These are phyloP conservation scores for Boletus rubescentipes DNA, from an alignment of 768 basidiomycete genomes.

Conservation along the genomic window DNA sequence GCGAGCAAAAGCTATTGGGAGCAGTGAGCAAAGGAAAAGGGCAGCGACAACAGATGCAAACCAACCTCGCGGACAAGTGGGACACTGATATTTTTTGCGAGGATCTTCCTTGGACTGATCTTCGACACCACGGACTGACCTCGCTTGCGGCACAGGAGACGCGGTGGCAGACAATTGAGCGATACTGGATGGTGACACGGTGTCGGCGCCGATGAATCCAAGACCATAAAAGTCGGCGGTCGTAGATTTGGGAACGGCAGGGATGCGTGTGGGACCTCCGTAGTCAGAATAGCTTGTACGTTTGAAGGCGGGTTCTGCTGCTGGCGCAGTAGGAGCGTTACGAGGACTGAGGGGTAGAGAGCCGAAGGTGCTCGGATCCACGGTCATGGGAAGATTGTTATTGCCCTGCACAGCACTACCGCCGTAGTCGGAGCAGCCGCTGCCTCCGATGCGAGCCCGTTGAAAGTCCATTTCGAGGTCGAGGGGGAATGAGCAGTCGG, in stretches of 20 bases:
- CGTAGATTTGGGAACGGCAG: slow-evolving; percentile 48
- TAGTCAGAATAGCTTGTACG: slow-evolving; percentile 71
- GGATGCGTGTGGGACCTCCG: slow-evolving; percentile 49
- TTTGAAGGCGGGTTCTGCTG: slow-evolving; percentile 27
- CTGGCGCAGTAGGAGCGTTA: slow-evolving; percentile 42
- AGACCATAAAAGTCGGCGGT: slow-evolving; percentile 47
- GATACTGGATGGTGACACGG: slow-evolving; percentile 58
- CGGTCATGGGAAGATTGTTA: slow-evolving; percentile 40
- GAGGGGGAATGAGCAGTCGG: slow-evolving; percentile 56
- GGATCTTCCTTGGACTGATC: slow-evolving; percentile 57
- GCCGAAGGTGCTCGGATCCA: slow-evolving; percentile 60
- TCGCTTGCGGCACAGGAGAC: slow-evolving; percentile 38
- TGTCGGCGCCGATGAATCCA: slow-evolving; percentile 34
- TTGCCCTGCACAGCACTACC: slow-evolving; percentile 37
- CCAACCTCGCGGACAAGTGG: slow-evolving; percentile 70
- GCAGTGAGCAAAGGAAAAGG: slow-evolving; percentile 1
- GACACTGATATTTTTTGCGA: slow-evolving; percentile 78
- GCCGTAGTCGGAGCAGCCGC: slow-evolving; percentile 52
- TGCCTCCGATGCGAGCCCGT: slow-evolving; percentile 52
- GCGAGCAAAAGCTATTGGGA: slow-evolving; percentile 73
- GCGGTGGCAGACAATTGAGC: slow-evolving; percentile 47
- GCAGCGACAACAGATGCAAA: not conserved
- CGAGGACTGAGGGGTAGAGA: slow-evolving; percentile 57
- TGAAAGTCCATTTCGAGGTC: slow-evolving; percentile 77
- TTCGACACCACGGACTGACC: slow-evolving; percentile 39